Conservation (phyloP, 495 filamentous ascomycete species). For the Xylaria grammica region DNA sequence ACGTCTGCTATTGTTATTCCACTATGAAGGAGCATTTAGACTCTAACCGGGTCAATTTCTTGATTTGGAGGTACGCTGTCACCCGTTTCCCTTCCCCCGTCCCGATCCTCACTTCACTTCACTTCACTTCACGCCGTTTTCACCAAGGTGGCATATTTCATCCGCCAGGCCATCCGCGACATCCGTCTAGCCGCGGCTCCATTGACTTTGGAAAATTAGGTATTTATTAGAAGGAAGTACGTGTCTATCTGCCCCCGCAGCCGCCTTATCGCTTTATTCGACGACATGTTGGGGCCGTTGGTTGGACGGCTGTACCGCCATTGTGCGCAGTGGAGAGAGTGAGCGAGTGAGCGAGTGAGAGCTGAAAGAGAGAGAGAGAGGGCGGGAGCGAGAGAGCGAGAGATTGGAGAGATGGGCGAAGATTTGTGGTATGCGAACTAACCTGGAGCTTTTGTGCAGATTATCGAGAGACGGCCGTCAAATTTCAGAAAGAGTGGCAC, state of each 20-base stretch:
- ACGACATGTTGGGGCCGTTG: constrained; percentile 8
- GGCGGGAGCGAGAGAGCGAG: not conserved
- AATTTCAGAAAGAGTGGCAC: constrained; percentile 81
- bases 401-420: constrained; percentile 2
- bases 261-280: constrained; percentile 15
- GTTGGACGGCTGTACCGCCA: constrained; percentile 22
- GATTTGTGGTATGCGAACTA: constrained; percentile 34
- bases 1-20: constrained; percentile 26
- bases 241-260: constrained; percentile 42
- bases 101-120: constrained; percentile 37
- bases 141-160: constrained; percentile 14
- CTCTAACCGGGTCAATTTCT: constrained; percentile 95
- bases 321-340: constrained; percentile 9
- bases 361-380: too few species aligned
- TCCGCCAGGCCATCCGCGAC: constrained; percentile 13
- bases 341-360: too few species aligned
- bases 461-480: constrained; percentile 75
- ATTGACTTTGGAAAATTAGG: constrained; percentile 56
- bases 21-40: constrained; percentile 70
- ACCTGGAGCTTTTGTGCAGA: constrained; percentile 50
- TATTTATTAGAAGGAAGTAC: constrained; percentile 90
- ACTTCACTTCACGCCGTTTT: constrained; percentile 42
- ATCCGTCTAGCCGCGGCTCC: constrained; percentile 31
- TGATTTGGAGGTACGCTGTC: constrained; percentile 91
- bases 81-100: constrained; percentile 24